Base-by-base conservation (phyloP, 371 early-diverging fungal genomes). In the Choanephora cucurbitarum region DNA sequence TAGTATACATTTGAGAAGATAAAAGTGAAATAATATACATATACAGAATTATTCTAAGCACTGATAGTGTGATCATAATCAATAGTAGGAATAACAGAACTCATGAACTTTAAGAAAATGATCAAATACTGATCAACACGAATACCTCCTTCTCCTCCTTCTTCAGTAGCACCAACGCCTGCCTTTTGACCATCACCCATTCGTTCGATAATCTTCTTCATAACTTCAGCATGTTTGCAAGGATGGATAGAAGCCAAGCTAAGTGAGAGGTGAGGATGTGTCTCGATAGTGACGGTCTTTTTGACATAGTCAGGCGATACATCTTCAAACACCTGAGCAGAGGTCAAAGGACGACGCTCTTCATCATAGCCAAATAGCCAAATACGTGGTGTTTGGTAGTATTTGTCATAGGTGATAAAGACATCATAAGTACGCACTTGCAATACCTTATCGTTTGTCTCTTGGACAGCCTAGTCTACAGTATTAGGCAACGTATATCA, bases 341-440 rank as follows among this genome's bases (percentile, higher is more conserved):
- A 81, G 13, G 92, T 86, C 42, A 98, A 80, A 10, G 97, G 96
- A 17, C 81, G 81, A 22, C 95, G 89, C 55, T 92, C 77, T 78
- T 96, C 96, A 75, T 92, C 92, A 69, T 97, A 98, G 7, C 99
- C 99, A 78, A 90, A 93, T 52, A 98, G 82, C 92, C 94, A 97
- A 58, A 98, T 88, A 31, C 96, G 88, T 13, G 98, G 98, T 0
- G 96, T 96, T 72, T 95, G 96, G 65, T 96, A 96, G 72, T 96
- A 97, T 73, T 98, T 98, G 85, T 98, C 99, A 76, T 98, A 98
- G 13, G 97, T 96, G 60, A 98, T 98, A 64, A 91, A 91, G 34
- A 98, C 82, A 75, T 97, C 97, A 65, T 97, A 98, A 2, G 97
- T 96, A 58, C 98, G 88, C 19, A 95, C 95, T 51, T 85, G 89